Evolutionary conservation across 352 stramenopile species (phyloP), one percentile per base, ranked within the genome.

Genomic region (Pythium insidiosum): DNA sequence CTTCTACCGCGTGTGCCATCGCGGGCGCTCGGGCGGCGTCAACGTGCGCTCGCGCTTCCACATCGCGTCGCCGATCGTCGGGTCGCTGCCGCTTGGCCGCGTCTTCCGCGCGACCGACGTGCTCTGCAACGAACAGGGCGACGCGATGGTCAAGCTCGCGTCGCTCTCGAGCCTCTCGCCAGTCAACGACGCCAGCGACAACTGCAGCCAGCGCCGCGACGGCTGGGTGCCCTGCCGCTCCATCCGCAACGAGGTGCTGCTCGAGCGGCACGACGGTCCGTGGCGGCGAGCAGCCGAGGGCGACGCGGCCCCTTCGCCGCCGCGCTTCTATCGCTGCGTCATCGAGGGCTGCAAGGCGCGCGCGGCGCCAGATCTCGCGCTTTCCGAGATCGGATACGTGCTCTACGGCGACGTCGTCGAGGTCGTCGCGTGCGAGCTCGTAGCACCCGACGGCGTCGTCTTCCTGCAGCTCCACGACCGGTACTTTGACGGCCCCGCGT

Each of bases 271-370:
- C 39, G 19, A 42, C 40, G 71, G 76, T 2, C 67, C 76, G 21
- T 88, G 53, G 53, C 11, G 26, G 4, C 16, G 11, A 23, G 12
- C 5, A 40, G 12, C 20, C 12, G 19, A 15, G 28, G 18, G 31
- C 45, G 12, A 3, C 20, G 11, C 35, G 25, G 4, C 18, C 13
- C 25, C 16, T 6, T 31, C 12, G 25, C 9, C 1, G 16, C n/a
- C 4, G 53, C 59, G 60, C 6, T 85, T 66, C 42, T 88, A 67
- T 21, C 58, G 74, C 3, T 88, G 76, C 46, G 76, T 87, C 3
- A 73, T 88, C 22, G 76, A 88, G 69, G 76, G 76, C 38, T 88
- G 76, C 47, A 88, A 88, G 41, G 76, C 66, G 19, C 73, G 76
- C 26, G 55, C 44, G 3, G 38, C 39, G 10, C 68, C 73, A 0